Evolutionary conservation across 2,329 filamentous ascomycete genomes (phyloP), one percentile per base, ranked within the genome.

Genomic region (Aspergillus phoenicis): DNA sequence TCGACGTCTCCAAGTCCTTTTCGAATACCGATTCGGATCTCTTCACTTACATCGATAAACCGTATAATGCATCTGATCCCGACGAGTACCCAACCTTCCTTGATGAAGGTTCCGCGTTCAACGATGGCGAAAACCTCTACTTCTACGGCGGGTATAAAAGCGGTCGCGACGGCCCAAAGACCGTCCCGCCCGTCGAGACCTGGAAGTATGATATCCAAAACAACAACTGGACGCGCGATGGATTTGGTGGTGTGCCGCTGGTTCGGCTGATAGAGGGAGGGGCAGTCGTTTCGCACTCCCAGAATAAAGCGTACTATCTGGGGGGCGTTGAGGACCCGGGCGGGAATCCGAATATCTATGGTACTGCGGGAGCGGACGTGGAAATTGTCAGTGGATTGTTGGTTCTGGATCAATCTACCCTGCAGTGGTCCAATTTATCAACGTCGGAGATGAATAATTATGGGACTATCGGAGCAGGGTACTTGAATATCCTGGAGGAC

Each of bases 91-190:
- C 59, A 8, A 49, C 59, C 0, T 47, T n/a, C 10, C 15, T 56
- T 5, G 52, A 62, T 17, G 57, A 62, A 26, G 60, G 60, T 1
- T 57, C 43, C 8, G 10, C 45, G 10, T 62, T 47, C 33, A 59
- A 57, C 6, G 47, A 59, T 15, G 57, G 57, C 5, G 5, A 54
- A 1, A 45, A 56, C 8, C 60, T 62, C 26, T 59, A 33, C 11
- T 62, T 62, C 28, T 62, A 62, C 20, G 60, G 60, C 22, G 60
- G 60, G 26, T 59, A 62, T 24, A 13, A 33, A 2, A 59, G 56
- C 33, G 43, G 20, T 8, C 22, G 39, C 4, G 17, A 45, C 17
- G 58, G 58, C 2, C 52, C 48, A 3, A 49, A n/a, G 15, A n/a
- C 33, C 6, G 45, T 45, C 13, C 45, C 60, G 17, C 57, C 60